Evolutionary conservation across 768 basidiomycete species (phyloP), one percentile per base, ranked within the genome.

Genomic region (Kwoniella heveanensis): DNA sequence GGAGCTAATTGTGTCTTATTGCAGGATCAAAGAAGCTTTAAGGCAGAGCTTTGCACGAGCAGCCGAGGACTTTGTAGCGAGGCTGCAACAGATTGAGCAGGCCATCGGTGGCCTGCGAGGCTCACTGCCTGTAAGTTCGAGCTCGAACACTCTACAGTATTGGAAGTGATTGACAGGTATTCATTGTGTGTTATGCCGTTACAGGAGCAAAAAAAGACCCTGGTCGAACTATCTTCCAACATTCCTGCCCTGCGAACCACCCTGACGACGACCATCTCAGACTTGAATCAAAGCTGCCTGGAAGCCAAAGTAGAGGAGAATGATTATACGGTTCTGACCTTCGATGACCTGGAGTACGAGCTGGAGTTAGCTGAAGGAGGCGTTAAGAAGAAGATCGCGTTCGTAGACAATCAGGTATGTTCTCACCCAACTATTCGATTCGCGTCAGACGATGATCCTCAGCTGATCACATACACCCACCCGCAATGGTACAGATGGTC

Each of bases 271-370:
- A 76, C 83, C 15, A 87, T 95, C 10, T 82, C 82, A 0, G 82
- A 78, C 0, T 88, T 88, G 0, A 91, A 97, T 70, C 83, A 83
- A 0, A 89, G 88, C 57, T 96, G 94, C 80, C 81, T 81, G 2
- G 86, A 86, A 7, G 94, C 93, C 10, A 96, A 98, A 65, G 89
- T 97, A 6, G 95, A 98, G 73, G 94, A 96, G 80, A 97, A 96
- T 76, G 95, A 98, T 77, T 90, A 94, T 77, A 95, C 92, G 0
- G 86, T 95, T 1, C 89, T 94, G 73, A 91, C 90, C 3, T 87
- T 84, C 66, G 89, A 91, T 79, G 94, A 97, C 78, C 83, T 96
- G 46, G 87, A 88, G 62, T 96, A 93, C 68, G 94, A 98, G 80
- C 83, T 93, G 0, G 88, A 88, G 76, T 83, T 93, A 13, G 84